phyloP scores from a whole-genome alignment of 495 filamentous ascomycete genomes.

The Neurospora sp. region DNA sequence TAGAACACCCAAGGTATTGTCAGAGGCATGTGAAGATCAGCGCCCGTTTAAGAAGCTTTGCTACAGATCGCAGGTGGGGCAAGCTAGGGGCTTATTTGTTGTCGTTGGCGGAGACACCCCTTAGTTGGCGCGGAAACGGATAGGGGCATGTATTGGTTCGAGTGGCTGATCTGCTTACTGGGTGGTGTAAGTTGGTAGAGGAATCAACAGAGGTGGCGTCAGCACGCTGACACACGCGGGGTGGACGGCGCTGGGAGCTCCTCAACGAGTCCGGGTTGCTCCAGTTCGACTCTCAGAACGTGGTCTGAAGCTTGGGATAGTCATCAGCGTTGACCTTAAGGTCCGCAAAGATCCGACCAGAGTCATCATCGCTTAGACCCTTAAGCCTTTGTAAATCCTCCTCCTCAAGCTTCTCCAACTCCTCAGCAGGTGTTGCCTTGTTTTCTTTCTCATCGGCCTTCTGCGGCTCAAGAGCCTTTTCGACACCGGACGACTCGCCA shows the following conservation, averaged over 20 bases:
- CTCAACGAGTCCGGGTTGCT: neutral
- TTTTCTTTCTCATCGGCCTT: slow-evolving; percentile 45
- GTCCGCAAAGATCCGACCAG: slow-evolving; percentile 31
- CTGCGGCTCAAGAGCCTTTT: slow-evolving; percentile 49
- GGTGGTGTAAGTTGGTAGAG: neutral
- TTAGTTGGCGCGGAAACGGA: neutral
- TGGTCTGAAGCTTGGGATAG: slow-evolving; percentile 33
- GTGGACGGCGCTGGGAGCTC: neutral
- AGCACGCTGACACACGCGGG: neutral
- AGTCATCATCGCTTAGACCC: slow-evolving; percentile 24
- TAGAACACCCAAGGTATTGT: neutral
- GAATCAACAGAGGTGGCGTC: neutral
- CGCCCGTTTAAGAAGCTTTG: neutral
- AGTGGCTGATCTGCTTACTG: neutral
- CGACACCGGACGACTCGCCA: slow-evolving; percentile 56
- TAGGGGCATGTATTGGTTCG: neutral
- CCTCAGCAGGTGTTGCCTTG: slow-evolving; percentile 49
- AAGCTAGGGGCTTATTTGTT: neutral
- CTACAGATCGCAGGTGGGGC: neutral
- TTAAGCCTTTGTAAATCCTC: slow-evolving; percentile 33
- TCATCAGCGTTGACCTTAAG: slow-evolving; percentile 27
- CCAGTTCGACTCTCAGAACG: slow-evolving; percentile 16
- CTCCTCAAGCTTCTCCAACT: slow-evolving; percentile 34
- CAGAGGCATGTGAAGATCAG: neutral
- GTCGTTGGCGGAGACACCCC: neutral